A percentile compares a stretch with the other conserved stretches of the same genome.
phyloP scores from a whole-genome alignment of 768 basidiomycete species.

The Termitomyces sp. region DNA sequence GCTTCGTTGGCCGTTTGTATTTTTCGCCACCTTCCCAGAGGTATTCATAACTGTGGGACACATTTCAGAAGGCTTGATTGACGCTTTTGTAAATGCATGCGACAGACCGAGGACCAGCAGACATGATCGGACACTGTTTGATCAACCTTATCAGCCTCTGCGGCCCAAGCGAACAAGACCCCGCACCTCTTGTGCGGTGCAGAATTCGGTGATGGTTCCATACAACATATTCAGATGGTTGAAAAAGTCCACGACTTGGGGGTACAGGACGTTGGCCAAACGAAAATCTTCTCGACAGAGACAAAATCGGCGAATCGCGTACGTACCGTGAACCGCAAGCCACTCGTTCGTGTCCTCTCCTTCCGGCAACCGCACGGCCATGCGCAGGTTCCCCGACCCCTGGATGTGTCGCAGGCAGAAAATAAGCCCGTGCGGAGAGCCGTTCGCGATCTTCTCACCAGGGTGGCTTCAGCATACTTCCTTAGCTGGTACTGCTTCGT shows the following conservation, averaged over 20 bases:
- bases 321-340: slow-evolving; percentile 98
- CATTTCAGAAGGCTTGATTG: background rate
- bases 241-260: slow-evolving; percentile 96
- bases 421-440: background rate
- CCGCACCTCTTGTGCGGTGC: slow-evolving; percentile 84
- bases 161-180: background rate
- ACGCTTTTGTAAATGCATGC: background rate
- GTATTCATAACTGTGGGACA: slow-evolving; percentile 72
- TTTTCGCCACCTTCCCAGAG: slow-evolving; percentile 89
- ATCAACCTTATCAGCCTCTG: slow-evolving; percentile 1
- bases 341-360: slow-evolving; percentile 98
- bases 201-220: slow-evolving; percentile 97
- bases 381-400: slow-evolving; percentile 93
- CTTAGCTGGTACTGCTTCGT: slow-evolving; percentile 97
- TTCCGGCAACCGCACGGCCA: slow-evolving; percentile 91
- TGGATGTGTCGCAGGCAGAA: slow-evolving; percentile 22
- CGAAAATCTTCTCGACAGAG: too few species aligned
- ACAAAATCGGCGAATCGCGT: slow-evolving; percentile 12
- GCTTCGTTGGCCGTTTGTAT: slow-evolving; percentile 87
- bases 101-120: slow-evolving; percentile 83
- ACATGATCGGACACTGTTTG: slow-evolving; percentile 88
- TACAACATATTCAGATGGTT: slow-evolving; percentile 99
- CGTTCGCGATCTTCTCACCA: slow-evolving; percentile 41
- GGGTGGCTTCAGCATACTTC: slow-evolving; percentile 95
- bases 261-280: too few species aligned